Base-by-base conservation (phyloP, 2,329 filamentous ascomycete species). In the Corniculantispora saksenae region DNA sequence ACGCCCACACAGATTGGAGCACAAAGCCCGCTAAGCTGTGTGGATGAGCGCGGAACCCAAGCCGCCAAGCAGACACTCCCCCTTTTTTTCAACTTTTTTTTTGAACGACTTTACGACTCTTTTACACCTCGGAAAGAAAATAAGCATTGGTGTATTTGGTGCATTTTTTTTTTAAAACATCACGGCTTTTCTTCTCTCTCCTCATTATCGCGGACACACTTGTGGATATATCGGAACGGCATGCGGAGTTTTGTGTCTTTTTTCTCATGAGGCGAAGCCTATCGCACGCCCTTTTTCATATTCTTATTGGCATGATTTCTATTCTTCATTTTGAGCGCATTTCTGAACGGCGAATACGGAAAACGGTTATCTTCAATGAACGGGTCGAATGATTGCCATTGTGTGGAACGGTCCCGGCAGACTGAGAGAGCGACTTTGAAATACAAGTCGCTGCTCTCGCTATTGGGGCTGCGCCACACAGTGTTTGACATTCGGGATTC, bases 91-190 rank as follows among this genome's bases (percentile, higher is more conserved):
- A 38, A 8, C 35, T 13, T 13, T 19, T 15, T 27, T 35, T 32
- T 38, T 19, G 25, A 35, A 63, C 53, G 61, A 63, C 43, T 40
- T 48, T 12, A 63, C 54, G 61, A 63, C 61, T 29, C 23, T 62
- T 55, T 55, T 48, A 38, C 50, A 63, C 51, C 61, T 48, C 32
- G 35, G 60, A 23, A 38, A 50, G 29, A 63, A 47, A 23, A 53
- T 19, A 27, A 47, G 40, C 61, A 63, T 63, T 57, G 61, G 43
- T 50, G 61, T 38, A 27, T 63, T 23, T 48, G 25, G 50, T 40
- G 53, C 61, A 43, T 57, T 2, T 12, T 27, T 50, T 40, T 50
- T 57, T 50, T 12, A n/a, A 21, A 25, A 38, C 25, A 40, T 40
- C 1, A 40, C 43, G 15, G 19, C 21, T 48, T 56, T 23, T 9